phyloP scores from a whole-genome alignment of 148 eudicot species.

The Chenopodium suecicum region DNA sequence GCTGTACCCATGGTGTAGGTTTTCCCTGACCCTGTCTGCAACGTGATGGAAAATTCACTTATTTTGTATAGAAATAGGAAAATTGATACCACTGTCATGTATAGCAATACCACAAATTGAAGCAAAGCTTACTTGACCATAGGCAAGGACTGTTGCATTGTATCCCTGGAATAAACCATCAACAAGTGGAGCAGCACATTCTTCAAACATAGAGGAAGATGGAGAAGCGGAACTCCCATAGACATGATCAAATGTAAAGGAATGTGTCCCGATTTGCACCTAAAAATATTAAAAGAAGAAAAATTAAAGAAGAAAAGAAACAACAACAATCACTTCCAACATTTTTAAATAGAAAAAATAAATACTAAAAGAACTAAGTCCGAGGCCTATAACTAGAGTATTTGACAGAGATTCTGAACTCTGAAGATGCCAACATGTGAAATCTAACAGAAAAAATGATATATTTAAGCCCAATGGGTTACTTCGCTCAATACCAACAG shows the following conservation, averaged over 20 bases:
- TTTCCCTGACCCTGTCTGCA: conserved; percentile 99
- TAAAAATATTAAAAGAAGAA: conserved; percentile 24
- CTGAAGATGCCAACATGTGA: background rate
- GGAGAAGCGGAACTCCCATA: conserved; percentile 84
- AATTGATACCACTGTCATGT: background rate
- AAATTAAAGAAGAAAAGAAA: conserved; percentile 5
- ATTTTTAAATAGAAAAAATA: background rate
- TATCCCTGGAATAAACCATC: conserved; percentile 98
- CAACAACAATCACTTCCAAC: background rate
- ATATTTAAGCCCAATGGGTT: background rate
- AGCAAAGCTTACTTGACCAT: conserved; percentile 76
- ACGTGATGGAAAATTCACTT: conserved; percentile 25
- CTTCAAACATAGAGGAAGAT: conserved; percentile 77
- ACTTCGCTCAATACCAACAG: background rate
- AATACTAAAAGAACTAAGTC: background rate
- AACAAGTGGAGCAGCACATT: conserved; percentile 93
- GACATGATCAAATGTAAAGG: conserved; percentile 94
- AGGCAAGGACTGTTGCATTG: conserved; percentile 97
- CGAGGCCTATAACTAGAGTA: background rate
- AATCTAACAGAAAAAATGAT: background rate
- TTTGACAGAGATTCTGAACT: background rate
- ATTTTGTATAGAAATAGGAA: background rate
- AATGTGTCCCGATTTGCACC: conserved; percentile 97
- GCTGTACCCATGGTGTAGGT: conserved; percentile 98
- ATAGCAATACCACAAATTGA: conserved; percentile 8